A percentile compares a stretch with the other conserved stretches of the same genome.
Evolutionary conservation across 768 basidiomycete species (phyloP).

Genomic region (Tulasnella sp.): DNA sequence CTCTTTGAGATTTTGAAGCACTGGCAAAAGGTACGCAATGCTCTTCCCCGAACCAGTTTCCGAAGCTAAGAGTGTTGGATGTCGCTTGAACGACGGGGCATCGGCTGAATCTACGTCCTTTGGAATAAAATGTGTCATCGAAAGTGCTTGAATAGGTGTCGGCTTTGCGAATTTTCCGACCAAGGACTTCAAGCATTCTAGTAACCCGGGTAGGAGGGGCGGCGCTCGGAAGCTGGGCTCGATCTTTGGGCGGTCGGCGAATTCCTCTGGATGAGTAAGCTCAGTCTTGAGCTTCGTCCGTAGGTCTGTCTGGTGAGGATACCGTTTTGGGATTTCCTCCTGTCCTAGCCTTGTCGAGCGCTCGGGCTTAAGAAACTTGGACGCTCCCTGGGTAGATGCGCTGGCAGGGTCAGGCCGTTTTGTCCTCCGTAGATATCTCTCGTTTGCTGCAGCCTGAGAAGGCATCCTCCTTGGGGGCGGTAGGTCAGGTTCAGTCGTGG

Average conservation of each 20-base stretch:
- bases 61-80: constrained; percentile 55
- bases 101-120: constrained; percentile 19
- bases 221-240: constrained; percentile 45
- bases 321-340: neutral
- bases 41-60: constrained; percentile 92
- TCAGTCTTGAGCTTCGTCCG: constrained; percentile 1
- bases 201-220: constrained; percentile 54
- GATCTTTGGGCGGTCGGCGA: neutral
- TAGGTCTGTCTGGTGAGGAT: constrained; percentile 1
- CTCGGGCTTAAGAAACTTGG: too few relatives aligned
- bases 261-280: neutral
- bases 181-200: constrained; percentile 43
- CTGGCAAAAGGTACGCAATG: constrained; percentile 76
- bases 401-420: too few relatives aligned
- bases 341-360: too few relatives aligned
- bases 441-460: too few relatives aligned
- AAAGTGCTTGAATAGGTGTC: constrained; percentile 69
- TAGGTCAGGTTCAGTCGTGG: too few relatives aligned
- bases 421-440: too few relatives aligned
- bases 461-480: too few relatives aligned
- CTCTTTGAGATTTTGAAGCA: constrained; percentile 66
- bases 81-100: constrained; percentile 23
- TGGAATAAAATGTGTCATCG: constrained; percentile 50
- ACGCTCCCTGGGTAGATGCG: too few relatives aligned
- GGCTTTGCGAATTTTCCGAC: constrained; percentile 49